phyloP scores from a whole-genome alignment of 352 stramenopile genomes.

The Phytophthora macrochlamydospora region DNA sequence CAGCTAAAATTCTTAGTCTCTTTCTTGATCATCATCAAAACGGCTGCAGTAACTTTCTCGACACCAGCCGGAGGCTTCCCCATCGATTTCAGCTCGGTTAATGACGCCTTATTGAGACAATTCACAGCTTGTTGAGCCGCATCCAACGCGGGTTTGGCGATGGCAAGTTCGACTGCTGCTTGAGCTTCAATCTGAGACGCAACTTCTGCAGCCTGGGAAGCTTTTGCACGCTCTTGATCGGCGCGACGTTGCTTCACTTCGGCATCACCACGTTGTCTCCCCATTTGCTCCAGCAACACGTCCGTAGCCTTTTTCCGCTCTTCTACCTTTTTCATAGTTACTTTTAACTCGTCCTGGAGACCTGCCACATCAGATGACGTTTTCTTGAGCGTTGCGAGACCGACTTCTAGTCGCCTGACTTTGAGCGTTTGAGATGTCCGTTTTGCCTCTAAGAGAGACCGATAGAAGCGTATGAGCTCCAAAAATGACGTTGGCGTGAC shows the following conservation, averaged over 20 bases:
- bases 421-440: slow-evolving; percentile 57
- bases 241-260: slow-evolving; percentile 87
- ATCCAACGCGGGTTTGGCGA: slow-evolving; percentile 85
- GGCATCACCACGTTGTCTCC: slow-evolving; percentile 88
- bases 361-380: slow-evolving; percentile 78
- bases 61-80: slow-evolving; percentile 86
- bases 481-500: slow-evolving; percentile 93
- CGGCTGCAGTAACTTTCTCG: slow-evolving; percentile 89
- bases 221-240: slow-evolving; percentile 81
- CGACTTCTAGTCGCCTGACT: slow-evolving; percentile 86
- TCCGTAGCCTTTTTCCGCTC: slow-evolving; percentile 91
- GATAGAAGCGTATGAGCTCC: slow-evolving; percentile 93
- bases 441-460: slow-evolving; percentile 68
- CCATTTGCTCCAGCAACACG: slow-evolving; percentile 87
- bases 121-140: slow-evolving; percentile 88
- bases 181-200: slow-evolving; percentile 74
- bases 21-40: slow-evolving; percentile 94
- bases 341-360: slow-evolving; percentile 85
- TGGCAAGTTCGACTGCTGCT: slow-evolving; percentile 69
- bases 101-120: slow-evolving; percentile 87
- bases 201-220: slow-evolving; percentile 65
- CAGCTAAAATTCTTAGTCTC: slow-evolving; percentile 94
- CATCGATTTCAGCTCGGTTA: slow-evolving; percentile 91
- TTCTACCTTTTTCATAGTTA: slow-evolving; percentile 92
- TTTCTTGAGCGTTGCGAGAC: slow-evolving; percentile 84